phyloP scores from a whole-genome alignment of 2,329 filamentous ascomycete genomes.

The Nemania sp. region DNA sequence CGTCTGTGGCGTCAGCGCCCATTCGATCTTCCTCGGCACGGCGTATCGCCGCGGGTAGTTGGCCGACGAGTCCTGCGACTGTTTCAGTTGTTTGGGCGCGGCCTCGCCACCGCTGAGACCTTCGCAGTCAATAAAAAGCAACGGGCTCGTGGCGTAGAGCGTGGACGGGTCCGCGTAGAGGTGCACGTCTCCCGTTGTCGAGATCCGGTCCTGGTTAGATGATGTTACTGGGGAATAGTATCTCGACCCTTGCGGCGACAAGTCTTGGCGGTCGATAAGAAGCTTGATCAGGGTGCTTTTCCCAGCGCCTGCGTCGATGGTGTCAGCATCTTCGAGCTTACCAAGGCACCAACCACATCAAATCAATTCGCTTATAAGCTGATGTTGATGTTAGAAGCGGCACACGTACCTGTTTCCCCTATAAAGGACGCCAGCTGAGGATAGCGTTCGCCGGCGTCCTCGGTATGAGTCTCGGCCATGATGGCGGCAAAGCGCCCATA shows the following conservation, averaged over 20 bases:
- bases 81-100: conserved; percentile 39
- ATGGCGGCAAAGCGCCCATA: conserved; percentile 50
- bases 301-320: conserved; percentile 44
- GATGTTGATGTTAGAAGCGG: too few relatives aligned
- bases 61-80: conserved; percentile 25
- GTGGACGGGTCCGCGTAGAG: conserved; percentile 55
- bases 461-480: conserved; percentile 42
- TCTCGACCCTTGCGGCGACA: conserved; percentile 35
- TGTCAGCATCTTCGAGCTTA: neutral
- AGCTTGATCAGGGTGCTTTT: conserved; percentile 57
- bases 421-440: conserved; percentile 51
- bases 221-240: conserved; percentile 52
- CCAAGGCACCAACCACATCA: neutral
- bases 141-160: conserved; percentile 44
- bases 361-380: neutral
- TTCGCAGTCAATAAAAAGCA: conserved; percentile 58
- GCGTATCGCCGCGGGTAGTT: conserved; percentile 28
- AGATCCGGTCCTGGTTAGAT: conserved; percentile 45
- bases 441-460: conserved; percentile 38
- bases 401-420: conserved; percentile 45
- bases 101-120: conserved; percentile 55
- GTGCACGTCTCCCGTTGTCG: conserved; percentile 57
- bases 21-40: conserved; percentile 36
- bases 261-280: conserved; percentile 47
- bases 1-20: conserved; percentile 43